Conservation (phyloP, 371 early-diverging fungal species). For the Modicella reniformis region DNA sequence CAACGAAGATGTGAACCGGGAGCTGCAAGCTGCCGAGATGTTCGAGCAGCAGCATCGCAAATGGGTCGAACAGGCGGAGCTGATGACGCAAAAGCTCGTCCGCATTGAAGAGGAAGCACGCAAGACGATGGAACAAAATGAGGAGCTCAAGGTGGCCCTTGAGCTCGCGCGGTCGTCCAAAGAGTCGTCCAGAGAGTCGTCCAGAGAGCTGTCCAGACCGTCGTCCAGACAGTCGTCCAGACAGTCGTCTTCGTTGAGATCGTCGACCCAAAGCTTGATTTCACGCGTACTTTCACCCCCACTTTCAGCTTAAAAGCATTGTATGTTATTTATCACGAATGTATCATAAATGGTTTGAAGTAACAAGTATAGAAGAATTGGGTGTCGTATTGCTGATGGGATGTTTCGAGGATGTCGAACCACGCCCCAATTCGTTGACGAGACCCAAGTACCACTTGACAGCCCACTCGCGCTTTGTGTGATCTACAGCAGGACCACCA, state of each 20-base stretch:
- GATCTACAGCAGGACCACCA: conserved; percentile 51
- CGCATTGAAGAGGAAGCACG: conserved; percentile 29
- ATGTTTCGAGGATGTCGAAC: background rate
- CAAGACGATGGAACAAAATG: conserved; percentile 19
- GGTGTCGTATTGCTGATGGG: background rate
- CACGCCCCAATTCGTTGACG: conserved; percentile 47
- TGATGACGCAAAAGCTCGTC: conserved; percentile 23
- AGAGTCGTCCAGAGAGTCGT: background rate
- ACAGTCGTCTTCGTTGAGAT: background rate
- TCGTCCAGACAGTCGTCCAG: background rate
- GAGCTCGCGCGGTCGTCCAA: conserved; percentile 19
- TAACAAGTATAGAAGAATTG: too few species aligned
- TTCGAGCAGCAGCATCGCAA: conserved; percentile 42
- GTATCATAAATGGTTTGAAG: too few species aligned
- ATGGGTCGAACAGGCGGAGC: conserved; percentile 37
- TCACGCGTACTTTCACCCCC: background rate
- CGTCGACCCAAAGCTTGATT: background rate
- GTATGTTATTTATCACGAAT: background rate
- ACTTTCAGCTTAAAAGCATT: background rate
- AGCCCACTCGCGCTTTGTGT: conserved; percentile 56
- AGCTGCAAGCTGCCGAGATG: background rate
- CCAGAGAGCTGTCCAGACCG: background rate
- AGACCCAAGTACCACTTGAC: conserved; percentile 57
- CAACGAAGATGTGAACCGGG: background rate
- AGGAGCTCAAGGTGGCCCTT: conserved; percentile 25